A percentile compares a stretch with the other conserved stretches of the same genome.
phyloP scores from a whole-genome alignment of 2,329 filamentous ascomycete genomes.

The Phoma sp. region DNA sequence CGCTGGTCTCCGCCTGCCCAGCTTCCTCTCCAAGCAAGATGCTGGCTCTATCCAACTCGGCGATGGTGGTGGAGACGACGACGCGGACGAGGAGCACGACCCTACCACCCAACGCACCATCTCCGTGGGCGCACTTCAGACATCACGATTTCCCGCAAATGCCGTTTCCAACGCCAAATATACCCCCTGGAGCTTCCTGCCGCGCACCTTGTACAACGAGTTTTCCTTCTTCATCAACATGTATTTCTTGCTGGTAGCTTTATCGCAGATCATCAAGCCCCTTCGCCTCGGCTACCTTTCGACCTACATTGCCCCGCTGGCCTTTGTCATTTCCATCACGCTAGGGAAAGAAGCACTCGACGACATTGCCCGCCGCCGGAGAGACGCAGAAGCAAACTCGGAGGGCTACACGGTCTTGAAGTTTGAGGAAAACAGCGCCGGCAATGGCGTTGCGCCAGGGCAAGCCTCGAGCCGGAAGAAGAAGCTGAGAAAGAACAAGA shows the following conservation, averaged over 20 bases:
- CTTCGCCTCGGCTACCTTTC: conserved; percentile 92
- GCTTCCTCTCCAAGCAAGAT: conserved; percentile 62
- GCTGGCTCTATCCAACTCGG: conserved; percentile 35
- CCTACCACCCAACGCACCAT: conserved; percentile 77
- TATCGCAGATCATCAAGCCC: conserved; percentile 90
- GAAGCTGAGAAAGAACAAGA: conserved; percentile 44
- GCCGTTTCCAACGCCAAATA: conserved; percentile 97
- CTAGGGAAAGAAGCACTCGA: conserved; percentile 96
- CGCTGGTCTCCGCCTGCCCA: conserved; percentile 69
- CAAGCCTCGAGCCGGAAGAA: conserved; percentile 39
- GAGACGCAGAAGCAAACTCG: conserved; percentile 93
- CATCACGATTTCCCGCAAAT: conserved; percentile 84
- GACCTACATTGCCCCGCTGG: conserved; percentile 91
- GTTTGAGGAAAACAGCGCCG: conserved; percentile 66
- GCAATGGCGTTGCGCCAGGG: conserved; percentile 43
- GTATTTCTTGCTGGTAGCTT: conserved; percentile 93
- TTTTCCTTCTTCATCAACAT: conserved; percentile 99
- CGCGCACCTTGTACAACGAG: conserved; percentile 94
- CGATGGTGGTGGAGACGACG: conserved; percentile 47
- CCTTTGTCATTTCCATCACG: conserved; percentile 90
- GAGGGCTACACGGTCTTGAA: conserved; percentile 82
- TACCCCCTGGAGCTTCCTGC: conserved; percentile 91
- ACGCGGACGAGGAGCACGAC: conserved; percentile 57
- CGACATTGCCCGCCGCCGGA: conserved; percentile 82
- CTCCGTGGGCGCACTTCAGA: conserved; percentile 75